Conservation (phyloP, 768 basidiomycete genomes). For the Boletus rubroflammeus region DNA sequence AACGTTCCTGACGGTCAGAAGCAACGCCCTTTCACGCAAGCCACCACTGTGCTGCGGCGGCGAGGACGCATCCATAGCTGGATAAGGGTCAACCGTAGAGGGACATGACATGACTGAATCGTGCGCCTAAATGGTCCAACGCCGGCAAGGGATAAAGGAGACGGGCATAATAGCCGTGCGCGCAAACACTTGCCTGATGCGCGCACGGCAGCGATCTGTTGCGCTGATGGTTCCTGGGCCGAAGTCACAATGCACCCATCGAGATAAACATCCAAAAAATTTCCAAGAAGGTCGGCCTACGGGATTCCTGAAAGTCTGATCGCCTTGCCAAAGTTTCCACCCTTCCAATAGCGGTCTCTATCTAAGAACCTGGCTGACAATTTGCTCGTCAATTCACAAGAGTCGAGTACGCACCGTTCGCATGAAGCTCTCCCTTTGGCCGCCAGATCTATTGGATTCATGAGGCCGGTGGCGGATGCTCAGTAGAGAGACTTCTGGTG, state of each 20-base stretch:
- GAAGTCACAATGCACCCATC: conserved; percentile 14
- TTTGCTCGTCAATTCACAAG: not conserved
- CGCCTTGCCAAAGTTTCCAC: conserved; percentile 3
- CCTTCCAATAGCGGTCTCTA: not conserved
- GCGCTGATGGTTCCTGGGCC: conserved; percentile 20
- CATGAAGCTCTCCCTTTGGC: not conserved
- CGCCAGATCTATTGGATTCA: not conserved
- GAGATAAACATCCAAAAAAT: conserved; percentile 17
- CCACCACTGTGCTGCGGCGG: not conserved
- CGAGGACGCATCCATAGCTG: not conserved
- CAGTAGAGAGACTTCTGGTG: not conserved
- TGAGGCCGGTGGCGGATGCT: conserved; percentile 21
- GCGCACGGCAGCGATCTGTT: conserved; percentile 10
- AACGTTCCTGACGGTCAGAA: conserved; percentile 11
- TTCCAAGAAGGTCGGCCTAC: conserved; percentile 10
- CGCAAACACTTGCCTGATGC: not conserved
- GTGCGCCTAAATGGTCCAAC: not conserved
- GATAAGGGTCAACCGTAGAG: not conserved
- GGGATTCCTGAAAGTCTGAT: conserved; percentile 16
- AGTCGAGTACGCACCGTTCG: conserved; percentile 2
- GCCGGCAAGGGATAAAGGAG: too few species aligned
- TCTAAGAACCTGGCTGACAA: not conserved
- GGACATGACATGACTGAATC: not conserved
- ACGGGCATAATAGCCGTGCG: not conserved
- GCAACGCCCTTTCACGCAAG: not conserved